Conservation (phyloP, 768 basidiomycete genomes). For the Strobilomyces dryophilus region DNA sequence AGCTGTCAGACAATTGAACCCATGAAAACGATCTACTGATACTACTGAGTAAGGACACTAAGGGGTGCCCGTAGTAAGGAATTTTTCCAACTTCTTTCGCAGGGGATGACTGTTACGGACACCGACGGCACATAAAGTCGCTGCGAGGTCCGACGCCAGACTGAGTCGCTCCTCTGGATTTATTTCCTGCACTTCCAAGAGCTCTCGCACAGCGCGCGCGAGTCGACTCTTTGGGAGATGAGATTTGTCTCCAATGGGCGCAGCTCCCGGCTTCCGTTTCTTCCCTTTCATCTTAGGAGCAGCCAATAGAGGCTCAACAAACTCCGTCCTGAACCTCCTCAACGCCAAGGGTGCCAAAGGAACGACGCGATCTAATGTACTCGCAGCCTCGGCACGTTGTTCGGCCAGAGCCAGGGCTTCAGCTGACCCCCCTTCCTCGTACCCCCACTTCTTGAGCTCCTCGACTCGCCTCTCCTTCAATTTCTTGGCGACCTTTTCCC, state of each 20-base stretch:
- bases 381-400: conserved; percentile 71
- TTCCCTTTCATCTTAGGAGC: conserved; percentile 59
- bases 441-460: conserved; percentile 74
- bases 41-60: not conserved
- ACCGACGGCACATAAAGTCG: conserved; percentile 48
- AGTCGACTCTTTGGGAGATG: conserved; percentile 57
- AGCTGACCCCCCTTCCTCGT: conserved; percentile 44
- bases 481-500: conserved; percentile 54
- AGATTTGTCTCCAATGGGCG: conserved; percentile 35
- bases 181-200: conserved; percentile 51
- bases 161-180: conserved; percentile 43
- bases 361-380: conserved; percentile 61
- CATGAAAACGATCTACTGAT: not conserved
- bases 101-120: conserved; percentile 63
- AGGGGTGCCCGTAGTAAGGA: conserved; percentile 24
- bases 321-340: conserved; percentile 68
- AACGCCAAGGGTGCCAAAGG: conserved; percentile 60
- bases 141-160: conserved; percentile 49
- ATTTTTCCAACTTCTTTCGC: conserved; percentile 65
- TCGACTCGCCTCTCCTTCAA: conserved; percentile 55
- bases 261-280: conserved; percentile 47
- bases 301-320: conserved; percentile 64
- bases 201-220: conserved; percentile 60
- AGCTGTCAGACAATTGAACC: not conserved
- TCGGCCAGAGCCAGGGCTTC: conserved; percentile 55